Evolutionary conservation across 345 rosid genomes (phyloP).

Genomic region (Brassica cretica): DNA sequence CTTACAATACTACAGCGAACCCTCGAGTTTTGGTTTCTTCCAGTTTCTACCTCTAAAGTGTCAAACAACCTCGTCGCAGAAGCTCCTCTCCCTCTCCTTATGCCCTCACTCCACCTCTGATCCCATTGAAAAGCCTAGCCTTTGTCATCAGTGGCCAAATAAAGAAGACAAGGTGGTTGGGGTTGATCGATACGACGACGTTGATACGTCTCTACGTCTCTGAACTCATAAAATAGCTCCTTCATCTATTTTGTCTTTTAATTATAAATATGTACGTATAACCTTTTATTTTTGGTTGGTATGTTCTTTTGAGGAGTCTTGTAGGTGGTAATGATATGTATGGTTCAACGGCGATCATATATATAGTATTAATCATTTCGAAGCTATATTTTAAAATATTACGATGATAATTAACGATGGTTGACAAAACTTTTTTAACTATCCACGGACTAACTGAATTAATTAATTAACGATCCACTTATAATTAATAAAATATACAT

Average conservation of each 20-base stretch:
- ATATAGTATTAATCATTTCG: conserved; percentile 11
- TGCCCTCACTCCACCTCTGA: conserved; percentile 15
- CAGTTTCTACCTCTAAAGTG: conserved; percentile 47
- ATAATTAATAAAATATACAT: neutral
- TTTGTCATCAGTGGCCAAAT: conserved; percentile 39
- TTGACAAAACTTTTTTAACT: neutral
- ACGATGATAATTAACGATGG: neutral
- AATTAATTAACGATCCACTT: neutral
- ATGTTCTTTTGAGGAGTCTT: conserved; percentile 26
- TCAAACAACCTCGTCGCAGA: conserved; percentile 33
- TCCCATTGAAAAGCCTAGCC: conserved; percentile 35
- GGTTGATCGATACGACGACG: conserved; percentile 44
- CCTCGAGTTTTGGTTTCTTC: conserved; percentile 46
- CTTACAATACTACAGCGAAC: conserved; percentile 40
- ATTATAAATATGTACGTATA: conserved; percentile 37
- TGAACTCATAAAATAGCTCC: conserved; percentile 16
- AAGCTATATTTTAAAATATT: neutral
- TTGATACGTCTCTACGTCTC: conserved; percentile 82
- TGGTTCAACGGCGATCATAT: conserved; percentile 32
- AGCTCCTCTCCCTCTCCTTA: conserved; percentile 42
- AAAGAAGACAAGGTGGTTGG: conserved; percentile 39
- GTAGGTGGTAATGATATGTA: conserved; percentile 32
- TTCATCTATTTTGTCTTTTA: neutral
- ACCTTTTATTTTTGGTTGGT: conserved; percentile 23
- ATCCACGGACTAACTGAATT: neutral